A percentile compares a stretch with the other conserved stretches of the same genome.
phyloP scores from a whole-genome alignment of 2,329 filamentous ascomycete species.

The Aspergillus bombycis region DNA sequence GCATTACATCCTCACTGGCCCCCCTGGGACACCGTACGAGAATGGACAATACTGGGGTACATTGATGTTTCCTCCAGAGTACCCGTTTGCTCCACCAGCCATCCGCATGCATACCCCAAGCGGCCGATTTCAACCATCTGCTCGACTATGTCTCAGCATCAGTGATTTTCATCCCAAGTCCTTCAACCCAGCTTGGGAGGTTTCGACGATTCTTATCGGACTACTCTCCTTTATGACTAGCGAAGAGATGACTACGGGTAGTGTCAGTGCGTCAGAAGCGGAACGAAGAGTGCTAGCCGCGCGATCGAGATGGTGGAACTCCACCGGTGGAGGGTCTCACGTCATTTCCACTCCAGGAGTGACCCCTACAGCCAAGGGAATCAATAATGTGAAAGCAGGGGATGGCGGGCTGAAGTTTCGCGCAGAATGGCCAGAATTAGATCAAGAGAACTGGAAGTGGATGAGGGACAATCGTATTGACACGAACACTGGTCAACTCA shows the following conservation, averaged over 20 bases:
- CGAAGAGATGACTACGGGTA: slow-evolving; percentile 97
- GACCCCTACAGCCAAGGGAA: slow-evolving; percentile 66
- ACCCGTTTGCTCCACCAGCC: slow-evolving; percentile 93
- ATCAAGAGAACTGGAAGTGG: slow-evolving; percentile 89
- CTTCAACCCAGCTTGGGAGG: slow-evolving; percentile 98
- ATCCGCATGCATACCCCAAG: slow-evolving; percentile 99
- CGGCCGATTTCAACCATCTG: slow-evolving; percentile 91
- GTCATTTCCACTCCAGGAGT: slow-evolving; percentile 51
- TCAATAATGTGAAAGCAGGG: slow-evolving; percentile 79
- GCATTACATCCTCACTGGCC: slow-evolving; percentile 95
- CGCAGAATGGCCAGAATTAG: slow-evolving; percentile 85
- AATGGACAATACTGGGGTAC: slow-evolving; percentile 98
- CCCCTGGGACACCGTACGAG: slow-evolving; percentile 90
- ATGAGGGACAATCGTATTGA: slow-evolving; percentile 85
- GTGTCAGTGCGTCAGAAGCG: slow-evolving; percentile 72
- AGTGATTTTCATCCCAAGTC: slow-evolving; percentile 97
- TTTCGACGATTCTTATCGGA: slow-evolving; percentile 92
- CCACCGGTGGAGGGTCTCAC: slow-evolving; percentile 81
- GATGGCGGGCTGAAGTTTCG: slow-evolving; percentile 92
- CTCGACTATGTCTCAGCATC: slow-evolving; percentile 90
- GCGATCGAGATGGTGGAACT: slow-evolving; percentile 93
- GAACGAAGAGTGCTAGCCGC: slow-evolving; percentile 79
- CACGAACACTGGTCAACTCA: slow-evolving; percentile 68
- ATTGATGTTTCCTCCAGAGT: slow-evolving; percentile 91
- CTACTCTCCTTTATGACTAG: slow-evolving; percentile 97